phyloP scores from a whole-genome alignment of 805 yeast genomes.

The Sugiyamaella lignohabitans region DNA sequence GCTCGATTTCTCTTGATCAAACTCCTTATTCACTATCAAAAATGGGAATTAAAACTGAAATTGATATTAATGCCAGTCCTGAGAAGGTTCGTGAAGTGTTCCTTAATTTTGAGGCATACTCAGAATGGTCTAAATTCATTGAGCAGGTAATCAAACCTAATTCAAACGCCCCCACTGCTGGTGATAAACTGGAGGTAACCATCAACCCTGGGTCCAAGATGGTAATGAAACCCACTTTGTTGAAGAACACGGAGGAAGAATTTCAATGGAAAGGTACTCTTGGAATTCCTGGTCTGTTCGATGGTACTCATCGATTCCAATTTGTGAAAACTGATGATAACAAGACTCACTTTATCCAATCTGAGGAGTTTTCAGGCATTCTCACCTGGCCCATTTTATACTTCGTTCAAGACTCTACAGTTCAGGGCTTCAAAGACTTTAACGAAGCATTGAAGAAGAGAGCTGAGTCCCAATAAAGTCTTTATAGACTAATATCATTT shows the following conservation, averaged over 20 bases:
- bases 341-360: conserved; percentile 1
- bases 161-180: neutral
- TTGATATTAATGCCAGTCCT: conserved; percentile 7
- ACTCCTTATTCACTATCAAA: no score
- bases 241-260: neutral
- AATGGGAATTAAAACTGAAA: conserved; percentile 1
- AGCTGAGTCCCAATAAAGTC: conserved; percentile 1
- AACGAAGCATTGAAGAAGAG: conserved; percentile 5
- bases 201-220: conserved; percentile 1
- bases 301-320: conserved; percentile 6
- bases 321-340: conserved; percentile 2
- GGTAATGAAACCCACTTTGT: conserved; percentile 3
- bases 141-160: neutral
- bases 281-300: conserved; percentile 1
- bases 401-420: conserved; percentile 1
- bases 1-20: no score
- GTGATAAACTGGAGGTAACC: neutral
- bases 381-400: neutral
- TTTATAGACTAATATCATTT: no score
- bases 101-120: conserved; percentile 5
- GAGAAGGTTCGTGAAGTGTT: conserved; percentile 7
- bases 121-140: conserved; percentile 7
- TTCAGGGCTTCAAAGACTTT: conserved; percentile 2
- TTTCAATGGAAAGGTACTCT: conserved; percentile 5
- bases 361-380: conserved; percentile 3